A percentile compares a stretch with the other conserved stretches of the same genome.
phyloP scores from a whole-genome alignment of 108 stramenopile species.

The Fragilaria crotonensis region DNA sequence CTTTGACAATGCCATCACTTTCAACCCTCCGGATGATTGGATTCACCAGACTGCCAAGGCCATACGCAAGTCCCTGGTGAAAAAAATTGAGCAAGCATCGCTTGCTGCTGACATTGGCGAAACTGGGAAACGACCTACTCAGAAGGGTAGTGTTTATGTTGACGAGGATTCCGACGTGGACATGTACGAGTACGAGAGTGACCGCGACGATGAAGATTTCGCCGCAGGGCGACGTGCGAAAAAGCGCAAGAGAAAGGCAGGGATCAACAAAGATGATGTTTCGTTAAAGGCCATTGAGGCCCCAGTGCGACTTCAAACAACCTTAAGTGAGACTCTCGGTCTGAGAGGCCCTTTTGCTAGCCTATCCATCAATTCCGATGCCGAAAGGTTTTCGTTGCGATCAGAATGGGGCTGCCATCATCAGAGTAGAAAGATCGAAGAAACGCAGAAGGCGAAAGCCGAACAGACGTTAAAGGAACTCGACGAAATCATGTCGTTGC shows the following conservation, averaged over 20 bases:
- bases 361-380: constrained; percentile 22
- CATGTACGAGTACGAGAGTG: constrained; percentile 74
- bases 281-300: constrained; percentile 37
- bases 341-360: constrained; percentile 40
- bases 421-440: background rate
- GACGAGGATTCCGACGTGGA: constrained; percentile 79
- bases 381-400: constrained; percentile 32
- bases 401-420: constrained; percentile 32
- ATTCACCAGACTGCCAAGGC: constrained; percentile 45
- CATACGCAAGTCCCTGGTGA: constrained; percentile 45
- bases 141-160: constrained; percentile 48
- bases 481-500: constrained; percentile 3
- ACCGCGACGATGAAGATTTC: constrained; percentile 57
- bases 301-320: constrained; percentile 28
- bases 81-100: constrained; percentile 48
- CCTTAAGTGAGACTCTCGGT: constrained; percentile 26
- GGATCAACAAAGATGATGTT: constrained; percentile 22
- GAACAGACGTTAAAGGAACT: background rate
- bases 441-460: background rate
- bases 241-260: constrained; percentile 12
- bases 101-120: constrained; percentile 13
- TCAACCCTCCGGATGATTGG: constrained; percentile 71
- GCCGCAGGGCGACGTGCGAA: constrained; percentile 16
- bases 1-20: constrained; percentile 81
- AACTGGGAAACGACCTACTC: constrained; percentile 4